Base-by-base conservation (phyloP, 2,329 filamentous ascomycete species). In the Massarina eburnea region DNA sequence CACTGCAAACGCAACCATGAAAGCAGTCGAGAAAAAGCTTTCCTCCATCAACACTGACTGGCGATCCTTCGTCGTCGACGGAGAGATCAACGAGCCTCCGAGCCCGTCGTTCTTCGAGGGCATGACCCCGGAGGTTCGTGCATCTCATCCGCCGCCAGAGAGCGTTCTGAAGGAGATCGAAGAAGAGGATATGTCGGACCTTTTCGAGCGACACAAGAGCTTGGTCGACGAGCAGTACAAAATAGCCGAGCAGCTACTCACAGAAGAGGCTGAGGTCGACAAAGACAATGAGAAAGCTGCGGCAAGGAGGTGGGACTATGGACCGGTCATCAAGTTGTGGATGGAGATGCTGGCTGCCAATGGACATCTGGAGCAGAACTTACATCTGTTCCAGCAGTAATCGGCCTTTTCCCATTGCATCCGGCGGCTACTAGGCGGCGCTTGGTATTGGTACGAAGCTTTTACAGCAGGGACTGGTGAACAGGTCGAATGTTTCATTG, bases 261-360 rank as follows among this genome's bases (percentile, higher is more conserved):
- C 73, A n/a, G 81, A 84, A 58, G 55, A 74, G 26, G 64, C 68
- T 5, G 55, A 57, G 12, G 70, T 77, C 30, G 71, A 70, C 1
- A 75, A 76, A 10, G 80, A 82, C 46, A 73, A 79, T 18, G 69
- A 75, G 36, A 76, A 78, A 37, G 80, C 83, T 3, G 70, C 72
- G 18, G 77, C 77, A 21, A 74, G 83, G 2, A 79, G 80, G 58
- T 79, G 82, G 59, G 88, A 95, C 60, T 88, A 88, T 60, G 84
- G 81, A 0, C 81, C 83, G 1, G 81, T 83, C 1, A 76, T 92
- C 18, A 82, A 88, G 56, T 74, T 71, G 29, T 92, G 88, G 84
- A 69, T 91, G 35, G 78, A 79, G 52, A 81, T 80, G 50, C 76
- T 95, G 46, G 86, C 86, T 1, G 81, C 84, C 48, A 84, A 85